Conservation (phyloP, 2,329 filamentous ascomycete species). For the Scedosporium dehoogii region DNA sequence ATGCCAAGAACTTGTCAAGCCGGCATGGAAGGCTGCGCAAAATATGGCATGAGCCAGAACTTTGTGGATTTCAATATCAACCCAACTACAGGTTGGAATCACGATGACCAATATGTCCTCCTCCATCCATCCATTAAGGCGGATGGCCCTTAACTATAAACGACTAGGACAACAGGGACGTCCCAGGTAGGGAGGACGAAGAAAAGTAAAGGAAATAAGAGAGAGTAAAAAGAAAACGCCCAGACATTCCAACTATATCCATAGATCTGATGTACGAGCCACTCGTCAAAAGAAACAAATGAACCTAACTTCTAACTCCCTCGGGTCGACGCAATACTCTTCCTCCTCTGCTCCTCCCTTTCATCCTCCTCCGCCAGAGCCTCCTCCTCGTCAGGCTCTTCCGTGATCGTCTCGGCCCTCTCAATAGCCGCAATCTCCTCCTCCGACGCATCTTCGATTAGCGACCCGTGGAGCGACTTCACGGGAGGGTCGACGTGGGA, state of each 20-base stretch:
- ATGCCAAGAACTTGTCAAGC: too few species aligned
- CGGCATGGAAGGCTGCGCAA: too few species aligned
- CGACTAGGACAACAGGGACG: not conserved
- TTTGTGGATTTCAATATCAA: too few species aligned
- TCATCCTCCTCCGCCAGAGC: constrained; percentile 16
- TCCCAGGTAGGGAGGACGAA: not conserved
- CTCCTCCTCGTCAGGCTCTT: constrained; percentile 24
- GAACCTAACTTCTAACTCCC: not conserved
- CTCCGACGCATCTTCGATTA: constrained; percentile 20
- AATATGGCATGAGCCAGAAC: too few species aligned
- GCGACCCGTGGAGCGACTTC: constrained; percentile 23
- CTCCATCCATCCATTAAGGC: too few species aligned
- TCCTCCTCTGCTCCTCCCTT: constrained; percentile 11
- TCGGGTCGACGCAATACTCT: not conserved
- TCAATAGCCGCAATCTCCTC: constrained; percentile 26
- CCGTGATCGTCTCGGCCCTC: constrained; percentile 26
- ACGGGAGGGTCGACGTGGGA: constrained; percentile 13
- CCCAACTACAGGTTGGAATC: too few species aligned
- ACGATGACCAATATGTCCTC: too few species aligned
- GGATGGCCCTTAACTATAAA: too few species aligned
- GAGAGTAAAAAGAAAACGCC: not conserved
- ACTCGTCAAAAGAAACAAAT: not conserved
- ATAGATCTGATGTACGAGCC: not conserved
- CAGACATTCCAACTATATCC: not conserved
- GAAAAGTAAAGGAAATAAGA: not conserved